Conservation (phyloP, 495 filamentous ascomycete species). For the Amniculicola lignicola region DNA sequence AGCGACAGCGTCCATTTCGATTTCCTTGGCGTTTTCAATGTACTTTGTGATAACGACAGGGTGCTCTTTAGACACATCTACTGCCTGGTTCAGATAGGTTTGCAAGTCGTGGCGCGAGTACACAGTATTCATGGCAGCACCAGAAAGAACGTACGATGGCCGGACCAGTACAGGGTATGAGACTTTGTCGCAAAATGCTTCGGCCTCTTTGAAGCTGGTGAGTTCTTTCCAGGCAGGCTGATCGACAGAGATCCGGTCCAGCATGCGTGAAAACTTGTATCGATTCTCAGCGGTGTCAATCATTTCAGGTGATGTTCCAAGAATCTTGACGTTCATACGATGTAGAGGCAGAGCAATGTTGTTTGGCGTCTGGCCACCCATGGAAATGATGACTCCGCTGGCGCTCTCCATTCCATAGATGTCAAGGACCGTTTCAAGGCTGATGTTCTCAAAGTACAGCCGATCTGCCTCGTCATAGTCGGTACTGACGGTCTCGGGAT, state of each 20-base stretch:
- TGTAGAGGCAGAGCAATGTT: constrained; percentile 92
- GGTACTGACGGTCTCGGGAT: constrained; percentile 91
- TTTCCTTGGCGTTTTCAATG: constrained; percentile 95
- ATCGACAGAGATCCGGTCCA: constrained; percentile 91
- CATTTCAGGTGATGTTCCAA: constrained; percentile 97
- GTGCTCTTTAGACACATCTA: constrained; percentile 90
- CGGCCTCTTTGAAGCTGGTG: constrained; percentile 83
- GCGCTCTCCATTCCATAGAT: constrained; percentile 90
- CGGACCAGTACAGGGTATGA: constrained; percentile 92
- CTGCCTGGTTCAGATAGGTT: constrained; percentile 84
- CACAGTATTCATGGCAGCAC: constrained; percentile 99
- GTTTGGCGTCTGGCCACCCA: constrained; percentile 98
- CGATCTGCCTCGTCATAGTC: constrained; percentile 96
- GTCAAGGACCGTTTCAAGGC: constrained; percentile 87
- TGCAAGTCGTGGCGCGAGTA: constrained; percentile 87
- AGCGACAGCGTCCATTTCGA: constrained; percentile 94
- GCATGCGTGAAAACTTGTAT: constrained; percentile 97
- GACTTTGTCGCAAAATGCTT: constrained; percentile 80
- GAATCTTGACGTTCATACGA: constrained; percentile 82
- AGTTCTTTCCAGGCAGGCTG: constrained; percentile 98
- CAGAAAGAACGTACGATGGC: constrained; percentile 95
- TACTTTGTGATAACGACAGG: constrained; percentile 99
- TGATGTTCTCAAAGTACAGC: constrained; percentile 97
- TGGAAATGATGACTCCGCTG: constrained; percentile 89
- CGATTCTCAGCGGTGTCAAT: constrained; percentile 97